phyloP scores from a whole-genome alignment of 2,329 filamentous ascomycete species.

The Alternaria ventricosa region DNA sequence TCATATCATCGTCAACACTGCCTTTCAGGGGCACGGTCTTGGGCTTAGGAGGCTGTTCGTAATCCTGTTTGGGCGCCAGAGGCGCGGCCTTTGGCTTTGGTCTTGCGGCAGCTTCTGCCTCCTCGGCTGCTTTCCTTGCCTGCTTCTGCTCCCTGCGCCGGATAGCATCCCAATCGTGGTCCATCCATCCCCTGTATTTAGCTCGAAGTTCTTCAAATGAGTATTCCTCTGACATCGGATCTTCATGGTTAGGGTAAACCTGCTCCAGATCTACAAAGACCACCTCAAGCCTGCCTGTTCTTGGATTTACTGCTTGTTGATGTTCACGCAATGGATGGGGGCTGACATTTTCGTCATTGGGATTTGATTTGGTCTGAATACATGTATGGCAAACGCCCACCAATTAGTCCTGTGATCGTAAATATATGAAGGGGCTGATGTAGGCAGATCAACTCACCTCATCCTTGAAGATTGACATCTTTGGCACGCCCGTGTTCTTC shows the following conservation, averaged over 20 bases:
- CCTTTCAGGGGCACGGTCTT: slow-evolving; percentile 44
- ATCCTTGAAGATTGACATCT: slow-evolving; percentile 95
- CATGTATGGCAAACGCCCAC: slow-evolving; percentile 57
- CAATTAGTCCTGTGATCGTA: slow-evolving; percentile 83
- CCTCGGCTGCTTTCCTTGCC: slow-evolving; percentile 35
- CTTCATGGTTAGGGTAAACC: slow-evolving; percentile 79
- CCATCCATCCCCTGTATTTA: slow-evolving; percentile 70
- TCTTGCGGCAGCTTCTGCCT: slow-evolving; percentile 15
- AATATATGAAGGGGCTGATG: slow-evolving; percentile 49
- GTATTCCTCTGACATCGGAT: slow-evolving; percentile 72
- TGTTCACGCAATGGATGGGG: slow-evolving; percentile 74
- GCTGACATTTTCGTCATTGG: slow-evolving; percentile 45
- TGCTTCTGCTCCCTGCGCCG: slow-evolving; percentile 35
- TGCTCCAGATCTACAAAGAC: slow-evolving; percentile 86
- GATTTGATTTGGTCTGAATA: slow-evolving; percentile 58
- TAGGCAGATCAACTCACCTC: slow-evolving; percentile 71
- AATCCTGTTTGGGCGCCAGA: slow-evolving; percentile 25
- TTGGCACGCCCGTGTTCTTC: slow-evolving; percentile 75
- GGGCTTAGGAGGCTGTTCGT: slow-evolving; percentile 23
- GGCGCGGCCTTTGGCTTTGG: slow-evolving; percentile 19
- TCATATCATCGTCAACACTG: slow-evolving; percentile 39
- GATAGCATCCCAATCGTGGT: slow-evolving; percentile 59
- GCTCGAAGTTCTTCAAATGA: slow-evolving; percentile 94
- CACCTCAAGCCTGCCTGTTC: slow-evolving; percentile 81
- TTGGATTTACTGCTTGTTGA: slow-evolving; percentile 82